Percentiles rank a stretch among this genome's conserved stretches.
Evolutionary conservation across 768 basidiomycete genomes (phyloP).

Genomic region (Cubamyces sp.): DNA sequence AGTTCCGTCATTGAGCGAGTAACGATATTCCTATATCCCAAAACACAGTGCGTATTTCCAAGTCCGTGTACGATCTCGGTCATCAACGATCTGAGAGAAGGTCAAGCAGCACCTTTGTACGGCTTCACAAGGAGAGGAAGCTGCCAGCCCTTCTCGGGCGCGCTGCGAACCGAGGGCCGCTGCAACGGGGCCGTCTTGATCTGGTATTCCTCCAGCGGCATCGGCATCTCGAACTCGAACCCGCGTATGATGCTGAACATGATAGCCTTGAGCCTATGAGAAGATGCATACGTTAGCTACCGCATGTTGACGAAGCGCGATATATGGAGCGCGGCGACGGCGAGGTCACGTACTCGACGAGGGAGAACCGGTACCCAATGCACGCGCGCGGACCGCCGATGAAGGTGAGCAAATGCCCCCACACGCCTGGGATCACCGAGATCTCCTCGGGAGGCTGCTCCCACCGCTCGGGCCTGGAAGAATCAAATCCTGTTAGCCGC

Average conservation of each 20-base stretch:
- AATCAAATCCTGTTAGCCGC: not conserved
- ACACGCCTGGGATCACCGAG: slow-evolving; percentile 57
- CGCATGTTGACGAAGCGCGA: too few relatives aligned
- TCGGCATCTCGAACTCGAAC: slow-evolving; percentile 35
- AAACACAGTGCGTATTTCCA: too few relatives aligned
- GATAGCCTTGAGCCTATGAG: slow-evolving; percentile 37
- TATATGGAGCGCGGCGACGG: not conserved
- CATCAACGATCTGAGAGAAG: not conserved
- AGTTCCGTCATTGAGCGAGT: too few relatives aligned
- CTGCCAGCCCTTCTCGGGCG: slow-evolving; percentile 25
- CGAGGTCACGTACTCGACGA: slow-evolving; percentile 52
- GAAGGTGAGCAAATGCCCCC: slow-evolving; percentile 64
- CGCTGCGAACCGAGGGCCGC: slow-evolving; percentile 26
- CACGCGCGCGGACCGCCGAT: slow-evolving; percentile 67
- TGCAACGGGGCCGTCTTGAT: slow-evolving; percentile 24
- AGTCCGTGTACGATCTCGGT: too few relatives aligned
- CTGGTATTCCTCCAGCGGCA: slow-evolving; percentile 27
- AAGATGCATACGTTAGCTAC: too few relatives aligned
- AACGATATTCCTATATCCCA: too few relatives aligned
- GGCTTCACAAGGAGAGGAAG: slow-evolving; percentile 28
- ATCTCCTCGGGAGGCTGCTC: slow-evolving; percentile 47
- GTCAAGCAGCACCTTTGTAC: not conserved
- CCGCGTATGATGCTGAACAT: slow-evolving; percentile 35
- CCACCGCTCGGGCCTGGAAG: slow-evolving; percentile 68
- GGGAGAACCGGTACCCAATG: slow-evolving; percentile 68